Conservation (phyloP, 2,329 filamentous ascomycete genomes). For the Exophiala bonariae region DNA sequence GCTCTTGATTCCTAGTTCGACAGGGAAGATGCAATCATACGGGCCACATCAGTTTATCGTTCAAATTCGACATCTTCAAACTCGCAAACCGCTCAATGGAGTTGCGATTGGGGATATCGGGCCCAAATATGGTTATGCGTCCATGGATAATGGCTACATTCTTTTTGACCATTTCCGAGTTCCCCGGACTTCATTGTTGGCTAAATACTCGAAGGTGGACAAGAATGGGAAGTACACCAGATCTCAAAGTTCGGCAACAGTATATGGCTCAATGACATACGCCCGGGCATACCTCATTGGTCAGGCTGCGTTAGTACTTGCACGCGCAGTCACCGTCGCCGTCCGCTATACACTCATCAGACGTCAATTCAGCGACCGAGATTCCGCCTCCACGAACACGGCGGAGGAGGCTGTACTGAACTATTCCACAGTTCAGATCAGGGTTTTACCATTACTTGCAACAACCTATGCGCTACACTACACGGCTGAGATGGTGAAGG, state of each 20-base stretch:
- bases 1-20: slow-evolving; percentile 44
- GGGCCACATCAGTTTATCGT: slow-evolving; percentile 55
- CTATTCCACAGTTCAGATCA: slow-evolving; percentile 55
- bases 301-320: slow-evolving; percentile 52
- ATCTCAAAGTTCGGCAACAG: slow-evolving; percentile 47
- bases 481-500: slow-evolving; percentile 44
- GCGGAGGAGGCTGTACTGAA: slow-evolving; percentile 50
- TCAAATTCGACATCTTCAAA: slow-evolving; percentile 50
- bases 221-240: slow-evolving; percentile 46
- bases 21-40: slow-evolving; percentile 38
- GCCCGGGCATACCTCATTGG: slow-evolving; percentile 41
- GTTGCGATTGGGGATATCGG: slow-evolving; percentile 56
- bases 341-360: slow-evolving; percentile 51
- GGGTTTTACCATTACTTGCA: slow-evolving; percentile 52
- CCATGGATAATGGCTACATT: slow-evolving; percentile 56
- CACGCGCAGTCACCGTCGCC: slow-evolving; percentile 53
- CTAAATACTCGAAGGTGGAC: slow-evolving; percentile 48
- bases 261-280: slow-evolving; percentile 52
- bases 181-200: slow-evolving; percentile 50
- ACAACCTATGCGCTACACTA: slow-evolving; percentile 52
- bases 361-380: slow-evolving; percentile 51
- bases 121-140: slow-evolving; percentile 55
- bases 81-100: slow-evolving; percentile 47
- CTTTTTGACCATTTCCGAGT: slow-evolving; percentile 50
- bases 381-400: slow-evolving; percentile 34